Percentiles rank a stretch among this genome's conserved stretches.
These are phyloP conservation scores for Phytophthora gonapodyides DNA, from an alignment of 352 stramenopile species.

Conservation along the genomic window DNA sequence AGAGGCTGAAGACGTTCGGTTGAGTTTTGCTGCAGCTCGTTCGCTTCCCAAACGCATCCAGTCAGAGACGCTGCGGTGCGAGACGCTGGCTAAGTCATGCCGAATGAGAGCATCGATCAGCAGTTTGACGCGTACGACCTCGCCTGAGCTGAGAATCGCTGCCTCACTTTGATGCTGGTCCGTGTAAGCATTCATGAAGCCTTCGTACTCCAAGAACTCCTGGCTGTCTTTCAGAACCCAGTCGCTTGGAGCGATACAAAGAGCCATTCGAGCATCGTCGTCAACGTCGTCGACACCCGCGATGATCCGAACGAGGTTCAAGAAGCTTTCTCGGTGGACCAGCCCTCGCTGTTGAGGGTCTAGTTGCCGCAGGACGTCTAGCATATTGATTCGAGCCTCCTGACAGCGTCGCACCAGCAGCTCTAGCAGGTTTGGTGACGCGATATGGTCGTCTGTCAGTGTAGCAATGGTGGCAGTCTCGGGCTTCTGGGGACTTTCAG, in stretches of 20 bases:
- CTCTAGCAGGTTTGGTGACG: conserved; percentile 20
- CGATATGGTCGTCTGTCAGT: conserved; percentile 24
- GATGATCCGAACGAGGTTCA: conserved; percentile 36
- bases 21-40: conserved; percentile 17
- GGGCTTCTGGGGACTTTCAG: conserved; percentile 1
- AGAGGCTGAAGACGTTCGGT: neutral
- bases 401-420: conserved; percentile 37
- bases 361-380: conserved; percentile 28
- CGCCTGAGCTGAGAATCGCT: conserved; percentile 9
- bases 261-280: conserved; percentile 6
- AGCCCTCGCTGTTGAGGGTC: conserved; percentile 35
- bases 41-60: conserved; percentile 32
- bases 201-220: conserved; percentile 28
- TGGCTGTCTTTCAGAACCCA: conserved; percentile 22
- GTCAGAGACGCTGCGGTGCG: conserved; percentile 23
- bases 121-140: conserved; percentile 23
- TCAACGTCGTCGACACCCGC: conserved; percentile 20
- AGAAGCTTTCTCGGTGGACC: conserved; percentile 32
- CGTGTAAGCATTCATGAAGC: conserved; percentile 27
- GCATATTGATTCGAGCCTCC: conserved; percentile 34
- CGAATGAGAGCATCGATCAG: conserved; percentile 34
- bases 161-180: conserved; percentile 13
- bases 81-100: conserved; percentile 25
- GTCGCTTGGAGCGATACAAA: conserved; percentile 26
- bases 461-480: conserved; percentile 34